These are phyloP conservation scores for Barnettozyma hawaiiensis DNA, from an alignment of 1,139 yeast genomes.

Conservation along the genomic window DNA sequence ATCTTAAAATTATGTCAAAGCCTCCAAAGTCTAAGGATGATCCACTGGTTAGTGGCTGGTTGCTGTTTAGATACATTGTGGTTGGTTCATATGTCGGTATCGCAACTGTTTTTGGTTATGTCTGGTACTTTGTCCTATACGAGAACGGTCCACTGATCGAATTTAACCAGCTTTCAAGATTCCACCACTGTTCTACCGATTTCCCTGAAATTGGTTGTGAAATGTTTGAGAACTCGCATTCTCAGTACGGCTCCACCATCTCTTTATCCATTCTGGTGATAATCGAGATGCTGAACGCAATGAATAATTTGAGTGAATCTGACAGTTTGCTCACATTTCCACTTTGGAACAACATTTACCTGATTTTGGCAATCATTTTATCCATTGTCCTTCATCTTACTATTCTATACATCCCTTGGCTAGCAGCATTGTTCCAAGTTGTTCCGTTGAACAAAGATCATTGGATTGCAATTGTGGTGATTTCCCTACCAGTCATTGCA, in stretches of 20 bases:
- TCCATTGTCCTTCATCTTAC: conserved; percentile 31
- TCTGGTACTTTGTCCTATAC: conserved; percentile 35
- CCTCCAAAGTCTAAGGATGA: conserved; percentile 51
- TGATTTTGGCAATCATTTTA: conserved; percentile 32
- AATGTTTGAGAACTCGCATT: conserved; percentile 27
- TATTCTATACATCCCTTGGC: conserved; percentile 32
- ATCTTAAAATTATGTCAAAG: conserved; percentile 47
- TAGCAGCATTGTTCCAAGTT: conserved; percentile 31
- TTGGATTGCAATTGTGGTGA: conserved; percentile 32
- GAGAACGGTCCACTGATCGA: conserved; percentile 32
- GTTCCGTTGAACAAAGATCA: conserved; percentile 30
- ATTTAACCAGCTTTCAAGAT: conserved; percentile 31
- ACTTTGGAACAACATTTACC: conserved; percentile 33
- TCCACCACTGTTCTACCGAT: conserved; percentile 31
- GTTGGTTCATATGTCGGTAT: conserved; percentile 36
- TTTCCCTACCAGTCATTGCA: conserved; percentile 33
- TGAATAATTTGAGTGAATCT: conserved; percentile 35
- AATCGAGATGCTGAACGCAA: conserved; percentile 38
- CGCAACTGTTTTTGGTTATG: conserved; percentile 38
- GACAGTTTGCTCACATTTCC: conserved; percentile 35
- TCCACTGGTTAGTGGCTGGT: conserved; percentile 34
- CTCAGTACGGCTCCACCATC: conserved; percentile 33
- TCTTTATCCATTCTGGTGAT: conserved; percentile 35
- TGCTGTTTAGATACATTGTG: conserved; percentile 34
- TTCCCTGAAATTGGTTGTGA: conserved; percentile 33